These are phyloP conservation scores for Waitea zeae DNA, from an alignment of 1,284 basidiomycete genomes.

Conservation along the genomic window DNA sequence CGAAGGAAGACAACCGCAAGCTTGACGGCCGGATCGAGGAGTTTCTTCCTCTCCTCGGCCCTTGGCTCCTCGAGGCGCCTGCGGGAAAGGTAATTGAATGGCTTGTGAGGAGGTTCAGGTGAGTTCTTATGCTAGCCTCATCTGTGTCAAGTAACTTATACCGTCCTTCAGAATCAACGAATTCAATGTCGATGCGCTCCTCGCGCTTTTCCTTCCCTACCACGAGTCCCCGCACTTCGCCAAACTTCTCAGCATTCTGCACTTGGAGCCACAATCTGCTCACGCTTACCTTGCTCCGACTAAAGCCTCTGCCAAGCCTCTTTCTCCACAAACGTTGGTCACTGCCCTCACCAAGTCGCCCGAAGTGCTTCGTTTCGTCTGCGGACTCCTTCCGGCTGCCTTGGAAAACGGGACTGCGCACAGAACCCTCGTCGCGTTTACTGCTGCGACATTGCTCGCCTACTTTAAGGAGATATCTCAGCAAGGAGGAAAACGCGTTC, in stretches of 20 bases:
- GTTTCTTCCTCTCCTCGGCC: slow-evolving; percentile 61
- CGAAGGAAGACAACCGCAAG: slow-evolving; percentile 40
- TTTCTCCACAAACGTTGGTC: slow-evolving; percentile 54
- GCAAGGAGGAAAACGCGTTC: slow-evolving; percentile 19
- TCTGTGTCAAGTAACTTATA: background rate
- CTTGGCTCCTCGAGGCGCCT: slow-evolving; percentile 68
- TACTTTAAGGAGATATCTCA: slow-evolving; percentile 48
- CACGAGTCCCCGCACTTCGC: slow-evolving; percentile 92
- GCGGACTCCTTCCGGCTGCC: slow-evolving; percentile 42
- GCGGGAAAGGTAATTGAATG: slow-evolving; percentile 88
- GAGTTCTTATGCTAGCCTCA: slow-evolving; percentile 10
- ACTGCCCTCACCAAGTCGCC: slow-evolving; percentile 57
- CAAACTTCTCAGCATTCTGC: slow-evolving; percentile 81
- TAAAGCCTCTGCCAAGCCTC: slow-evolving; percentile 52
- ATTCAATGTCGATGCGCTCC: slow-evolving; percentile 73
- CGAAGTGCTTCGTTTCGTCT: slow-evolving; percentile 60
- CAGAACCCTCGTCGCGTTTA: slow-evolving; percentile 71
- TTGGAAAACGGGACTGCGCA: slow-evolving; percentile 39
- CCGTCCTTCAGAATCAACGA: slow-evolving; percentile 67
- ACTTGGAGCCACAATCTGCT: slow-evolving; percentile 34
- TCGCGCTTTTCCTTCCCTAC: slow-evolving; percentile 83
- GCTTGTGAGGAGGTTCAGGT: slow-evolving; percentile 90
- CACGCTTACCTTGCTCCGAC: slow-evolving; percentile 61
- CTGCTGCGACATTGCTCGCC: slow-evolving; percentile 67
- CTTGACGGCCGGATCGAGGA: slow-evolving; percentile 43